A percentile compares a stretch with the other conserved stretches of the same genome.
phyloP scores from a whole-genome alignment of 2,329 filamentous ascomycete species.

The Neonectria hederae region DNA sequence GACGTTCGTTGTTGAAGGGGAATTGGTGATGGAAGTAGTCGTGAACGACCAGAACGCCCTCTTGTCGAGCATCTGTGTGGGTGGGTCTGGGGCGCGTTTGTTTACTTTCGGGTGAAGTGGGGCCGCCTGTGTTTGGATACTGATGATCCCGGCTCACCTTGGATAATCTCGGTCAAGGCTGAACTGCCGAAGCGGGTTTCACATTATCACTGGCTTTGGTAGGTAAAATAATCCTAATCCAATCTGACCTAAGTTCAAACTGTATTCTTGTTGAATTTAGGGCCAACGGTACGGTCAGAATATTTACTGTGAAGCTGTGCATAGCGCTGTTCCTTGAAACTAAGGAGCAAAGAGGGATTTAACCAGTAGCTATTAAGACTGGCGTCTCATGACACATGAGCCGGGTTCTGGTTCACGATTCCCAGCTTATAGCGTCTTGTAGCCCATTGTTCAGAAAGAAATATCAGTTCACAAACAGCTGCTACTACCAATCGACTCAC shows the following conservation, averaged over 20 bases:
- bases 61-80: conserved; percentile 20
- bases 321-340: too few relatives aligned
- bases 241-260: too few relatives aligned
- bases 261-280: too few relatives aligned
- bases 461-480: background rate
- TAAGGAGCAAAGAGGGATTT: too few relatives aligned
- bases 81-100: conserved; percentile 45
- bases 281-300: too few relatives aligned
- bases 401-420: background rate
- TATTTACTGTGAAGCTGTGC: too few relatives aligned
- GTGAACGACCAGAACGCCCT: conserved; percentile 23
- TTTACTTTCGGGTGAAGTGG: conserved; percentile 44
- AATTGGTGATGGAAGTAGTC: conserved; percentile 25
- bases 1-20: conserved; percentile 30
- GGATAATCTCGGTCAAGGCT: conserved; percentile 1
- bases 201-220: too few relatives aligned
- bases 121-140: conserved; percentile 23
- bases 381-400: too few relatives aligned
- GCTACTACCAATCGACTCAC: conserved; percentile 29
- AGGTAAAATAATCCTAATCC: too few relatives aligned
- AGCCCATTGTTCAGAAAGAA: background rate
- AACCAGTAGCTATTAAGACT: too few relatives aligned
- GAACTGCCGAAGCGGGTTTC: background rate
- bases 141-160: conserved; percentile 18
- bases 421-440: background rate